Conservation (phyloP, 768 basidiomycete genomes). For the Termitomyces sp. region DNA sequence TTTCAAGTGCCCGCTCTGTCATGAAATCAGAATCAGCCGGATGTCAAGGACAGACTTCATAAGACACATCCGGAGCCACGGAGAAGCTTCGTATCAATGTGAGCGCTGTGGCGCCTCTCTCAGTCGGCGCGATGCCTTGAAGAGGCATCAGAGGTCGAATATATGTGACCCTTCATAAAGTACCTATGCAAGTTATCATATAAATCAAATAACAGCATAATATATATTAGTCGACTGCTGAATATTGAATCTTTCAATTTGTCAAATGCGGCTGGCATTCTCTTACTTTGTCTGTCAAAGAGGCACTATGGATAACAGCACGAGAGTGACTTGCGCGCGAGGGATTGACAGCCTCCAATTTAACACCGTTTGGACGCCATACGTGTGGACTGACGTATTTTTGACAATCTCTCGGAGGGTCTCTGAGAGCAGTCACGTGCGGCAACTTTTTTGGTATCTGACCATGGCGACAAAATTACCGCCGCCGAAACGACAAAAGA, state of each 20-base stretch:
- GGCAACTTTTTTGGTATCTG: background rate
- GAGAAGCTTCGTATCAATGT: background rate
- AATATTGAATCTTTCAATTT: too few relatives aligned
- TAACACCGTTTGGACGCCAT: background rate
- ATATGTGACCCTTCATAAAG: background rate
- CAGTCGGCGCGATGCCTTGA: background rate
- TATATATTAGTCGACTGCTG: background rate
- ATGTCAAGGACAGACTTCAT: background rate
- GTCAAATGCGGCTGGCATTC: background rate
- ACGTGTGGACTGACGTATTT: background rate
- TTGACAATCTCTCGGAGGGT: too few relatives aligned
- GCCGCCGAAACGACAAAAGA: slow-evolving; percentile 84
- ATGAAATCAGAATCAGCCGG: background rate
- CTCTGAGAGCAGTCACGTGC: background rate
- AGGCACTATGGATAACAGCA: too few relatives aligned
- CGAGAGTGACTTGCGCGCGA: too few relatives aligned
- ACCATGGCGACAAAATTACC: slow-evolving; percentile 81
- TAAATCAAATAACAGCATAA: background rate
- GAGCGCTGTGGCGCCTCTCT: background rate
- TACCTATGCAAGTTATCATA: background rate
- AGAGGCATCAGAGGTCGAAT: background rate
- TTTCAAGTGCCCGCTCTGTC: background rate
- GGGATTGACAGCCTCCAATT: background rate
- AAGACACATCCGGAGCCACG: background rate
- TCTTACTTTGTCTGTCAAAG: background rate